phyloP scores from a whole-genome alignment of 352 stramenopile species.

The Phytophthora pluvialis region DNA sequence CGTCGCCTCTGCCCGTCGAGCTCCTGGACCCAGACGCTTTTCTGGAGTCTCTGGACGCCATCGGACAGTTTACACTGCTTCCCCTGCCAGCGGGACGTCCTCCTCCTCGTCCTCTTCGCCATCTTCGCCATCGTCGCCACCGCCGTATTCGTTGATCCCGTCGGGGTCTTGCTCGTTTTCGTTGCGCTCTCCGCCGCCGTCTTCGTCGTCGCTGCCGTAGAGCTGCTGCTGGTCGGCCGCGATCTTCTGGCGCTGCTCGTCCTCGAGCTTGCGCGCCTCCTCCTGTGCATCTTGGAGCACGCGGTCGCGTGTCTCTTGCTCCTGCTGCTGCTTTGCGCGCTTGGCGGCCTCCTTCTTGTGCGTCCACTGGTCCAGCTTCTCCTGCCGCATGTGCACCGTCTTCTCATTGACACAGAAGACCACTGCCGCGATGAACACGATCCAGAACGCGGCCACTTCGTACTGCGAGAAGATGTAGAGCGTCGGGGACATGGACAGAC shows the following conservation, averaged over 20 bases:
- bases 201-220: slow-evolving; percentile 46
- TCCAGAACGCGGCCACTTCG: slow-evolving; percentile 73
- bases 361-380: slow-evolving; percentile 44
- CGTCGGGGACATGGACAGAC: slow-evolving; percentile 66
- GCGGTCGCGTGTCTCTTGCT: slow-evolving; percentile 44
- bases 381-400: slow-evolving; percentile 42
- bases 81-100: slow-evolving; percentile 10
- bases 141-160: slow-evolving; percentile 31
- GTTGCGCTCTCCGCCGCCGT: slow-evolving; percentile 37
- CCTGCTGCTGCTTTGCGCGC: slow-evolving; percentile 35
- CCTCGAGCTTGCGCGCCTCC: slow-evolving; percentile 45
- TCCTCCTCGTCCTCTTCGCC: slow-evolving; percentile 30
- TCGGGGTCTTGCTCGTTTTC: slow-evolving; percentile 31
- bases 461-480: slow-evolving; percentile 78
- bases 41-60: background rate
- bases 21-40: background rate
- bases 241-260: slow-evolving; percentile 48
- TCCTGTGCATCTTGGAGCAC: slow-evolving; percentile 43
- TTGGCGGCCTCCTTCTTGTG: slow-evolving; percentile 38
- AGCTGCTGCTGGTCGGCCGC: slow-evolving; percentile 48
- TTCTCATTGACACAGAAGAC: slow-evolving; percentile 65
- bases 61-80: slow-evolving; percentile 20
- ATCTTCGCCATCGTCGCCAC: slow-evolving; percentile 6
- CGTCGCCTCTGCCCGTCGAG: background rate
- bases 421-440: slow-evolving; percentile 52